Evolutionary conservation across 163 green algal species (phyloP).

Genomic region (Chlorella variabilis): DNA sequence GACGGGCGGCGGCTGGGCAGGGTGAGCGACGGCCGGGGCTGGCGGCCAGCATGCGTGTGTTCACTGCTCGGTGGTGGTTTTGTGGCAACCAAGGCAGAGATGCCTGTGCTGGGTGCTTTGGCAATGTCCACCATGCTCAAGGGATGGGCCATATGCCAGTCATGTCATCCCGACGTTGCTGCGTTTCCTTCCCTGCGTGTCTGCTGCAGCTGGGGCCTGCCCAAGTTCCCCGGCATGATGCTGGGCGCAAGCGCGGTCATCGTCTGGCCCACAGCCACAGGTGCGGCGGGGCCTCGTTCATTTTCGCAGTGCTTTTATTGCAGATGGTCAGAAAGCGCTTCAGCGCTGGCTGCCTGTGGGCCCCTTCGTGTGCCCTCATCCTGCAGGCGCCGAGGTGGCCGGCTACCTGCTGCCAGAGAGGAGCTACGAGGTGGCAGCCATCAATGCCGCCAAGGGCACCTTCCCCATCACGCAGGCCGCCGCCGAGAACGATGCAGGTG

Average conservation of each 20-base stretch:
- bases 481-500: neutral
- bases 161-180: too few relatives aligned
- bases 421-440: neutral
- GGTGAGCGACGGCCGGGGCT: neutral
- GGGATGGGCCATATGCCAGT: too few relatives aligned
- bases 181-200: too few relatives aligned
- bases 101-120: too few relatives aligned
- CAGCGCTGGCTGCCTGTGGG: too few relatives aligned
- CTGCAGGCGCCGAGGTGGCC: slow-evolving; percentile 20
- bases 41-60: too few relatives aligned
- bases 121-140: too few relatives aligned
- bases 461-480: neutral
- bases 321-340: too few relatives aligned
- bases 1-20: neutral
- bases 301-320: neutral
- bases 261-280: neutral
- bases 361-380: neutral
- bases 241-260: neutral
- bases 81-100: too few relatives aligned
- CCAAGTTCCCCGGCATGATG: neutral
- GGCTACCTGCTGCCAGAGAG: neutral
- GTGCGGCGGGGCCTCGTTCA: neutral
- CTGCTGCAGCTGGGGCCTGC: neutral
- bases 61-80: too few relatives aligned
- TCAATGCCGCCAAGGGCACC: slow-evolving; percentile 18